Evolutionary conservation across 495 filamentous ascomycete species (phyloP), one percentile per base, ranked within the genome.

Genomic region (Penicillium simplicissimum): DNA sequence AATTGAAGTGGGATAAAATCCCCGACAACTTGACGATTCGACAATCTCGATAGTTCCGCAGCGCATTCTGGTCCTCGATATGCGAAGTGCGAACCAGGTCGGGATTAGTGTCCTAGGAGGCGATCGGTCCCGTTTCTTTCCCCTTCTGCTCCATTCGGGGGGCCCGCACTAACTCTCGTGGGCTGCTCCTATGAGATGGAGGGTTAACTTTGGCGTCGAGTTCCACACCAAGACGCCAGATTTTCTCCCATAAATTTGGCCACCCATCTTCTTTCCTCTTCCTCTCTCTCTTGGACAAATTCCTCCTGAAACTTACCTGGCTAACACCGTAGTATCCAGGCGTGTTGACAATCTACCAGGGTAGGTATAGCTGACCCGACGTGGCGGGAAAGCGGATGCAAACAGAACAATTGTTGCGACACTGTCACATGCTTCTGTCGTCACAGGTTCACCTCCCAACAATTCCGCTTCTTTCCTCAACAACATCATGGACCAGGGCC

Each of bases 401-500:
- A 66, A 68, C 65, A 68, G 66, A 55, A 21, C 67, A 70, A 61
- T 49, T 45, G 21, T 54, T 49, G 37, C 60, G 53, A 52, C 55
- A 45, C 64, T 71, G 71, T 77, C 74, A 78, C 74, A 76, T 76
- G 74, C 67, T 70, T 58, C 61, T 65, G 59, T 58, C 64, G 57
- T 65, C 66, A 64, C 63, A 61, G 37, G 33, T 36, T 23, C 37
- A 52, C 21, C 19, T 54, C 61, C 61, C 62, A 65, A 65, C 63
- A 58, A 37, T 59, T 61, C 59, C 52, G 8, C 47, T 55, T 63
- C 55, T 34, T 64, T 38, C 55, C 53, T 61, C 64, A 59, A 61
- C 63, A 61, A 62, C 67, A 76, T 69, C 62, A 81, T 80, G 76
- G 73, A 77, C 70, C 67, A 71, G 64, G 73, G 74, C 71, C 71